These are phyloP conservation scores for Cronartium quercuum DNA, from an alignment of 1,284 basidiomycete species.

Conservation along the genomic window DNA sequence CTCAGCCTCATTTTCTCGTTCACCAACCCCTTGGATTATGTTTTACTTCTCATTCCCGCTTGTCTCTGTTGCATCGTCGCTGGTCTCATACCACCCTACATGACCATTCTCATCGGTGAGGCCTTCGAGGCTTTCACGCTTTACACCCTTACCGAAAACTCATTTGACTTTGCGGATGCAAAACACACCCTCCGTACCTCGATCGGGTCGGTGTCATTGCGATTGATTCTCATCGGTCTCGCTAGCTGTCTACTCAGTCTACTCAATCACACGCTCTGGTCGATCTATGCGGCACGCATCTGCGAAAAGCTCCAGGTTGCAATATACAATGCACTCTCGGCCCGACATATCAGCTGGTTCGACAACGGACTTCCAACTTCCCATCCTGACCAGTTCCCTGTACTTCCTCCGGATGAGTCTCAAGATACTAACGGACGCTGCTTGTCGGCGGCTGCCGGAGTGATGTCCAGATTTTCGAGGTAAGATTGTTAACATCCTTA, in stretches of 20 bases:
- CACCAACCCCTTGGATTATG: constrained; percentile 41
- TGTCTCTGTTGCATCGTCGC: constrained; percentile 62
- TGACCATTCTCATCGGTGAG: constrained; percentile 82
- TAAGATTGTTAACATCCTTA: constrained; percentile 50
- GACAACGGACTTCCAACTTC: constrained; percentile 43
- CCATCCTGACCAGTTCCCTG: not conserved
- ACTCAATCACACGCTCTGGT: constrained; percentile 72
- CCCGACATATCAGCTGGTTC: constrained; percentile 44
- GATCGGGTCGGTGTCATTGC: constrained; percentile 60
- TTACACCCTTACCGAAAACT: constrained; percentile 53
- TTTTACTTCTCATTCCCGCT: constrained; percentile 60
- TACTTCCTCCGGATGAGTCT: not conserved
- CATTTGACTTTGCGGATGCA: constrained; percentile 40
- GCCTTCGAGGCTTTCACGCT: constrained; percentile 70
- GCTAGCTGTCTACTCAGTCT: constrained; percentile 68
- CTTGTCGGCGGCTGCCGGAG: constrained; percentile 67
- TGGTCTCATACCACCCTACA: constrained; percentile 79
- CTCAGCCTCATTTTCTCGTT: constrained; percentile 44
- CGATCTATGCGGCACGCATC: constrained; percentile 75
- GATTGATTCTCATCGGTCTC: constrained; percentile 65
- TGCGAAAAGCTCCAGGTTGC: constrained; percentile 62
- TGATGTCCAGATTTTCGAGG: constrained; percentile 91
- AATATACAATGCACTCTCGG: constrained; percentile 65
- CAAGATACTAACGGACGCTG: constrained; percentile 57
- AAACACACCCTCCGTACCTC: constrained; percentile 54